Percentiles rank a stretch among this genome's conserved stretches.
Conservation (phyloP, 2,329 filamentous ascomycete genomes). For the Claviceps fusiformis region DNA sequence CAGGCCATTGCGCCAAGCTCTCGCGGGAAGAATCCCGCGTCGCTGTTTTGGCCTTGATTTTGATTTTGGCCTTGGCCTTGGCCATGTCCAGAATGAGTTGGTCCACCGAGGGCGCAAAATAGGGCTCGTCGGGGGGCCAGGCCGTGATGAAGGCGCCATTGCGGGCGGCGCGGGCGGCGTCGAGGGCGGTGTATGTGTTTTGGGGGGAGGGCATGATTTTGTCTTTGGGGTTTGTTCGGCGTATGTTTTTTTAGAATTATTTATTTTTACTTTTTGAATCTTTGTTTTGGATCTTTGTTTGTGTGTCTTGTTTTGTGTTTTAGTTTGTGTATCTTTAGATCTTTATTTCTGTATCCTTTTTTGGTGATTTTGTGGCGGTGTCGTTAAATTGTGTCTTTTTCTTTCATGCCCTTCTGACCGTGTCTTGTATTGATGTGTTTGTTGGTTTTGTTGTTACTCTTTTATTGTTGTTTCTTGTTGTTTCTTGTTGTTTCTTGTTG, state of each 20-base stretch:
- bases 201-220: neutral
- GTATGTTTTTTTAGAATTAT: neutral
- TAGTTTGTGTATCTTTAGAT: too few species aligned
- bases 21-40: neutral
- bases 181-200: conserved; percentile 11
- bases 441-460: too few species aligned
- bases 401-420: too few species aligned
- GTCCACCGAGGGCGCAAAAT: conserved; percentile 4
- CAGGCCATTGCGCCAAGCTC: neutral
- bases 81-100: neutral
- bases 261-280: neutral
- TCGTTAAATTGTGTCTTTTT: too few species aligned
- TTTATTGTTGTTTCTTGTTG: too few species aligned
- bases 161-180: conserved; percentile 12
- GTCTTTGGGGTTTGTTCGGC: neutral
- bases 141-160: conserved; percentile 15
- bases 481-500: too few species aligned
- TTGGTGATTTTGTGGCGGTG: too few species aligned
- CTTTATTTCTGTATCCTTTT: too few species aligned
- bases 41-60: neutral
- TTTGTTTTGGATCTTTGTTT: neutral
- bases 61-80: neutral
- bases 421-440: too few species aligned
- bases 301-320: neutral
- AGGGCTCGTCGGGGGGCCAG: conserved; percentile 16